Percentiles rank a stretch among this genome's conserved stretches.
phyloP scores from a whole-genome alignment of 257 asterid species.

The Penstemon newberryi region DNA sequence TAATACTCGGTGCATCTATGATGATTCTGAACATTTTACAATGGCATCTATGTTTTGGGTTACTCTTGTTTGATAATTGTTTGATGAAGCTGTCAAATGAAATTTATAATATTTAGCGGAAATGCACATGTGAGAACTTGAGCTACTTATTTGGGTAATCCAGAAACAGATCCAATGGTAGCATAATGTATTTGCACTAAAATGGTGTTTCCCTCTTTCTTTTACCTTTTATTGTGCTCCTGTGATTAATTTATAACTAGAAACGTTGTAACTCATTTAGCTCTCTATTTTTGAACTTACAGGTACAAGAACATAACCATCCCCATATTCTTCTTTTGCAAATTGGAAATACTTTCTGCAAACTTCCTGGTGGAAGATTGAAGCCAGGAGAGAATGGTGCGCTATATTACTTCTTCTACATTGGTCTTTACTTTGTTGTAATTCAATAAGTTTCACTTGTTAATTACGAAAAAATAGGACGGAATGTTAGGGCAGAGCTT shows the following conservation, averaged over 20 bases:
- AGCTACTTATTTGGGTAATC: conserved; percentile 17
- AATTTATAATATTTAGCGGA: background rate
- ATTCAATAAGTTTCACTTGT: background rate
- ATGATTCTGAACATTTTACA: background rate
- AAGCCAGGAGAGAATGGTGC: conserved; percentile 65
- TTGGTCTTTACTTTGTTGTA: background rate
- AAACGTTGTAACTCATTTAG: no score
- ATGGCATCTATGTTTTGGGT: background rate
- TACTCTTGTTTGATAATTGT: background rate
- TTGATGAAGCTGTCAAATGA: background rate
- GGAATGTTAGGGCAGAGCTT: background rate
- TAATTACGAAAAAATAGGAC: background rate
- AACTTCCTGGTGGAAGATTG: conserved; percentile 90
- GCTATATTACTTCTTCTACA: background rate
- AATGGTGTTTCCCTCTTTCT: conserved; percentile 12
- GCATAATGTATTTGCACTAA: background rate
- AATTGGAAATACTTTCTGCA: conserved; percentile 91
- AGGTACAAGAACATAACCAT: conserved; percentile 80
- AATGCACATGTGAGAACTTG: background rate
- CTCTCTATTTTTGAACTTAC: conserved; percentile 35
- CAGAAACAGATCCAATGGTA: background rate
- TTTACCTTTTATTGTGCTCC: background rate
- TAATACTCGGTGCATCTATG: background rate
- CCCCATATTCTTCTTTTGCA: conserved; percentile 95
- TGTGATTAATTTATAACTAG: no score